Evolutionary conservation across 495 filamentous ascomycete genomes (phyloP), one percentile per base, ranked within the genome.

Genomic region (Daldinia concentrica): DNA sequence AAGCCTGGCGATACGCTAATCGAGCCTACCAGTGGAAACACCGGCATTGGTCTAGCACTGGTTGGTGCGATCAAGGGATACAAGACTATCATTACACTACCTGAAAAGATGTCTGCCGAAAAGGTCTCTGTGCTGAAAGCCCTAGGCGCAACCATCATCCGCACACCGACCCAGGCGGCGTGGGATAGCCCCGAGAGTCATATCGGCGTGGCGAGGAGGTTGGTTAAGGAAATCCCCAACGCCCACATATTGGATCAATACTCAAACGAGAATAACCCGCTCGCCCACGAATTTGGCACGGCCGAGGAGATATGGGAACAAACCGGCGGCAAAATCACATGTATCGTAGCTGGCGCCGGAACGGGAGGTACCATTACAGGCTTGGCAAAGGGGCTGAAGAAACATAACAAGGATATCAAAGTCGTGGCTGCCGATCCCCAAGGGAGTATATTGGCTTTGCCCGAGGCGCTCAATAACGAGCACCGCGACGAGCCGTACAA

Each of bases 51-150:
- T 24, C 83, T 99, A 56, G 95, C 95, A 17, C 85, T 99, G 48
- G 95, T 98, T 15, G 95, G 88, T 34, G 95, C 95, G 7, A 91
- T 99, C 66, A 98, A 98, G 83, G 94, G 92, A 57, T 99, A 99
- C 82, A 95, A 95, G 80, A 95, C 93, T 15, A 98, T 99, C 80
- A 99, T 99, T 76, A 99, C 95, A 0, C 88, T 99, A 2, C 95
- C 95, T 39, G 95, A 99, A 83, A 99, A 99, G 85, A 99, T 99
- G 95, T 97, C 93, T 6, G 89, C 93, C 29, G 95, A 99, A 81
- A 99, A 99, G 79, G 96, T 99, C 12, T 89, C 94, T 1, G 95
- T 99, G 11, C 85, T 99, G 27, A 89, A 92, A 52, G 94, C 95
- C 17, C 86, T 99, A 34, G 95, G 95, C 64, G 95, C 95, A 24